Evolutionary conservation across 306 rosid genomes (phyloP), one percentile per base, ranked within the genome.

Genomic region (Betula pendula): DNA sequence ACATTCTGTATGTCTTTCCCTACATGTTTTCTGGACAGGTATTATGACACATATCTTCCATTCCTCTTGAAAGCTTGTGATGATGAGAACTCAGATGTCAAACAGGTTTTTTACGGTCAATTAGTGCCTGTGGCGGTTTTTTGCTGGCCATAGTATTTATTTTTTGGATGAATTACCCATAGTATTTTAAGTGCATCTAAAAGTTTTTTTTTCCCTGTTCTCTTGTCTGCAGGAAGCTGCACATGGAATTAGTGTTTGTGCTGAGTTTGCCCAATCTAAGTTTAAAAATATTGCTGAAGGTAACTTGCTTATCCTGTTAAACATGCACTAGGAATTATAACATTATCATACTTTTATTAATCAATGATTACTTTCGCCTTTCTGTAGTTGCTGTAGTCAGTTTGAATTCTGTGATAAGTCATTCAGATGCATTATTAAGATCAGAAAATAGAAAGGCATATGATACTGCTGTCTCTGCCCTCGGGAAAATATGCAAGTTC

Each of bases 401-500:
- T 5, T 70, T 82, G 4, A 19, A 5, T 48, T 16, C 16, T 77
- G 50, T 45, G 15, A 65, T 77, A 51, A 12, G 7, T 12, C 25
- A 20, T 8, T 35, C 53, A 55, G 42, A 3, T 8, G 68, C 19
- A 73, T 73, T 38, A 5, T 38, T 27, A 12, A 35, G 63, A 27
- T 35, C 15, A 19, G 38, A 53, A 35, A 29, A 56, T 3, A 20
- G n/a, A 67, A 9, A 2, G 45, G 6, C 71, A 55, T 38, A 15
- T 40, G 81, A 77, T 82, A 33, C 33, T 1, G 81, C 81, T 31
- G 85, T 72, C 47, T 52, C 81, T 47, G 75, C 81, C 53, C 53
- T 82, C 15, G 85, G 85, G 44, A 82, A 82, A 58, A 73, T 82
- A 38, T 72, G 45, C 58, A 77, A 77, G 6, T 77, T 45, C 69